These are phyloP conservation scores for Aspergillus leporis DNA, from an alignment of 495 filamentous ascomycete species.

Conservation along the genomic window DNA sequence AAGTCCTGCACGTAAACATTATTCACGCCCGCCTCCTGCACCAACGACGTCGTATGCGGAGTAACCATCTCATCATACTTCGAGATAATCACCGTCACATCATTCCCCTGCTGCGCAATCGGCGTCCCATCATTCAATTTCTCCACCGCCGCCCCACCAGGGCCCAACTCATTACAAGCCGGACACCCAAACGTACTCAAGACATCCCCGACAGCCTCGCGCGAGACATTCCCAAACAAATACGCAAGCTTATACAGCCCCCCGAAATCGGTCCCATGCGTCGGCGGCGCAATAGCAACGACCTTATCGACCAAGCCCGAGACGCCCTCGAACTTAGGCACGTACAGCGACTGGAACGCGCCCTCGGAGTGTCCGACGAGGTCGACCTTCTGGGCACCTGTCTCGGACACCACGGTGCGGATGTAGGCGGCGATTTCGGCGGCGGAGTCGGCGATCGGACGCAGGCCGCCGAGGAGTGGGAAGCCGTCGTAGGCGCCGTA, in stretches of 20 bases:
- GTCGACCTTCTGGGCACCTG: constrained; percentile 47
- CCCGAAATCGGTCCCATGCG: constrained; percentile 49
- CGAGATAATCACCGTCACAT: constrained; percentile 51
- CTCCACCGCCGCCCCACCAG: constrained; percentile 38
- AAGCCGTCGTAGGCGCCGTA: constrained; percentile 52
- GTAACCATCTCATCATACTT: constrained; percentile 50
- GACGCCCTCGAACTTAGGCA: constrained; percentile 50
- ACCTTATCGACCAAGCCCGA: constrained; percentile 44
- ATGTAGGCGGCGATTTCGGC: constrained; percentile 52
- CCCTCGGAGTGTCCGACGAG: constrained; percentile 58
- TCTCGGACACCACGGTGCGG: constrained; percentile 38
- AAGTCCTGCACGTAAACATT: constrained; percentile 50
- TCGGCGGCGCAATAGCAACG: constrained; percentile 52
- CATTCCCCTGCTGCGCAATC: constrained; percentile 51
- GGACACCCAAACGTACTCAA: constrained; percentile 43
- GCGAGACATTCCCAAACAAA: constrained; percentile 38
- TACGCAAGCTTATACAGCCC: constrained; percentile 49
- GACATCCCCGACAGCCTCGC: constrained; percentile 31
- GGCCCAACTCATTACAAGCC: constrained; percentile 47
- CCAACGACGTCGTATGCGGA: constrained; percentile 40
- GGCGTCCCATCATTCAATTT: constrained; percentile 43
- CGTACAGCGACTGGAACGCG: constrained; percentile 52
- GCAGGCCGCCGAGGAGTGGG: constrained; percentile 48
- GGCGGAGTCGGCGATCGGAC: constrained; percentile 46
- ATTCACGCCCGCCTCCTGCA: constrained; percentile 46